A percentile compares a stretch with the other conserved stretches of the same genome.
Conservation (phyloP, 352 stramenopile genomes). For the Phytophthora capsici region DNA sequence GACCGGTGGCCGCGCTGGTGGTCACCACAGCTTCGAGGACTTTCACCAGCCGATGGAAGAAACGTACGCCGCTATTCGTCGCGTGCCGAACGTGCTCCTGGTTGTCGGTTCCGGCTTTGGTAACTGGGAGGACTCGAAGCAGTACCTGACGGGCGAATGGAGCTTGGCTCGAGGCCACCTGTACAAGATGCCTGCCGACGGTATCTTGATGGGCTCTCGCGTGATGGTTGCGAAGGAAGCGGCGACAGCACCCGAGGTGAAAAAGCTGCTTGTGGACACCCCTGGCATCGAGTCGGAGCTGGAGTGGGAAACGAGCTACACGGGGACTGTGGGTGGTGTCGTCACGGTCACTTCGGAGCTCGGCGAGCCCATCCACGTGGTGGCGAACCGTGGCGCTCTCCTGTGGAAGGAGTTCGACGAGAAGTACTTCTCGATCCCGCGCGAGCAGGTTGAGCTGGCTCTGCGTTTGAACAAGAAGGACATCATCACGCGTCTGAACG, state of each 20-base stretch:
- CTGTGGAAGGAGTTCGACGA: slow-evolving; percentile 88
- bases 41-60: slow-evolving; percentile 81
- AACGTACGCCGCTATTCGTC: slow-evolving; percentile 81
- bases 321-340: slow-evolving; percentile 66
- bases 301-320: slow-evolving; percentile 86
- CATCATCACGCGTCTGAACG: slow-evolving; percentile 83
- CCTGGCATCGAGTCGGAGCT: slow-evolving; percentile 73
- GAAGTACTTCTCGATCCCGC: slow-evolving; percentile 85
- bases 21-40: slow-evolving; percentile 90
- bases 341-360: slow-evolving; percentile 87
- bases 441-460: slow-evolving; percentile 70
- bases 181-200: slow-evolving; percentile 82
- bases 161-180: slow-evolving; percentile 57
- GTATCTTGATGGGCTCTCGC: slow-evolving; percentile 82
- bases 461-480: slow-evolving; percentile 75
- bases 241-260: slow-evolving; percentile 81
- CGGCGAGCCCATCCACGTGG: slow-evolving; percentile 87
- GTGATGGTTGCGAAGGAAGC: slow-evolving; percentile 90
- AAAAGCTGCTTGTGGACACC: slow-evolving; percentile 84
- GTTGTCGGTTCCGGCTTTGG: slow-evolving; percentile 89
- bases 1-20: slow-evolving; percentile 84
- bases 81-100: slow-evolving; percentile 80
- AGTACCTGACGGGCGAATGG: slow-evolving; percentile 88
- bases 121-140: slow-evolving; percentile 81
- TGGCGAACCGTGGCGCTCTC: slow-evolving; percentile 77